Evolutionary conservation across 345 rosid genomes (phyloP), one percentile per base, ranked within the genome.

Genomic region (Noccaea bulbosa): DNA sequence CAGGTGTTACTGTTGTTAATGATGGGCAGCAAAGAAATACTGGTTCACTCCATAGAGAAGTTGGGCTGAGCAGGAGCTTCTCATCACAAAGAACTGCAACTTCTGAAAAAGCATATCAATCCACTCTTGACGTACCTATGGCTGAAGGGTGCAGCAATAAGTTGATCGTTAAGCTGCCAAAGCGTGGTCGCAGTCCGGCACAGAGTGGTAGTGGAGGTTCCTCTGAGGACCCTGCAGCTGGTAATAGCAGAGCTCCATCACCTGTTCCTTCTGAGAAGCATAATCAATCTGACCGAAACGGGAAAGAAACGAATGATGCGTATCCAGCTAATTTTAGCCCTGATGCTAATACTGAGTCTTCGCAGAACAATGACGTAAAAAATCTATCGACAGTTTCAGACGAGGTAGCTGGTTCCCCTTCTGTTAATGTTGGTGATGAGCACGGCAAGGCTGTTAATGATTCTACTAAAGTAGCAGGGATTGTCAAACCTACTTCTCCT

Each of bases 141-240:
- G 59, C 66, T 27, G 95, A 89, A 65, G 88, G 82, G 54, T 84
- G 76, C 72, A 83, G 79, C 69, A 88, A 84, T 51, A 88, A 83
- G 47, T 62, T 94, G 65, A 85, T 87, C 38, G 93, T 91, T 43
- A 94, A 86, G 81, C 80, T 89, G 49, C 82, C 95, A 48, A 88
- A 81, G 48, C 83, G 85, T 55, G 93, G 88, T 33, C 87, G 87
- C 45, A 93, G 97, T 77, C 98, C 97, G 11, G 85, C 84, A 7
- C 87, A 80, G 67, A 79, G 84, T 80, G 83, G 70, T n/a, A 82
- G 85, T 83, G 97, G 89, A 69, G 90, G 89, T 37, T 85, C 96
- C 1, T 43, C 80, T 38, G 99, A 94, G 65, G 98, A 88, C 35
- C 78, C 74, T 57, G 83, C 78, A 11, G 77, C 64, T 75, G 78